Evolutionary conservation across 805 yeast genomes (phyloP), one percentile per base, ranked within the genome.

Genomic region (Kluyveromyces dobzhanskii): DNA sequence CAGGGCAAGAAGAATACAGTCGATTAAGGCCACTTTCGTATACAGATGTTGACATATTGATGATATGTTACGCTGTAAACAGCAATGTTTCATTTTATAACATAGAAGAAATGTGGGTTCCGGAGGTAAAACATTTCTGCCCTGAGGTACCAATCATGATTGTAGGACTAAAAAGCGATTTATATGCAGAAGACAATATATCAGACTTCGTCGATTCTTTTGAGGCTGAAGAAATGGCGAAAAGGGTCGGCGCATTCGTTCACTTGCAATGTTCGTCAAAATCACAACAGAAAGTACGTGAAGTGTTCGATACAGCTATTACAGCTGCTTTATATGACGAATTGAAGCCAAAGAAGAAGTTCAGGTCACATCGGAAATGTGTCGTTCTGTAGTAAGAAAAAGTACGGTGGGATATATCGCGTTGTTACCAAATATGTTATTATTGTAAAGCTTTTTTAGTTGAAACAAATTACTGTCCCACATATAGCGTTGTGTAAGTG

Each of bases 1-100:
- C 94, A 0, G 92, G 94, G 3, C 92, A 84, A 61, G 94, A 85
- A 59, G 92, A 83, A 57, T 84, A 82, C 54, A 88, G 80, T 55
- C 65, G 94, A 38, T 63, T 85, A 40, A 67, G 95, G 44, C 92
- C 94, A 2, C 65, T 86, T 35, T 71, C 82, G 31, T 85, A 85
- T 54, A 80, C 88, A 4, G 94, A 84, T 48, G 84, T 80, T 3
- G 84, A 85, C 56, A 64, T 86, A 1, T 59, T 86, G 13, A 64
- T 88, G 41, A 66, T 86, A 7, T 87, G 95, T 42, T 88, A 84
- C 57, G 66, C 90, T 1, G 69, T 85, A 21, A 80, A 79, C 49
- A 71, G 71, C 40, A 62, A 67, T 14, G 71, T 71, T 24, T 76
- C 88, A 17, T 65, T 88, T 41, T 77, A 75, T 37, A 86, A 83